phyloP scores from a whole-genome alignment of 768 basidiomycete species.

The Russula sp. region DNA sequence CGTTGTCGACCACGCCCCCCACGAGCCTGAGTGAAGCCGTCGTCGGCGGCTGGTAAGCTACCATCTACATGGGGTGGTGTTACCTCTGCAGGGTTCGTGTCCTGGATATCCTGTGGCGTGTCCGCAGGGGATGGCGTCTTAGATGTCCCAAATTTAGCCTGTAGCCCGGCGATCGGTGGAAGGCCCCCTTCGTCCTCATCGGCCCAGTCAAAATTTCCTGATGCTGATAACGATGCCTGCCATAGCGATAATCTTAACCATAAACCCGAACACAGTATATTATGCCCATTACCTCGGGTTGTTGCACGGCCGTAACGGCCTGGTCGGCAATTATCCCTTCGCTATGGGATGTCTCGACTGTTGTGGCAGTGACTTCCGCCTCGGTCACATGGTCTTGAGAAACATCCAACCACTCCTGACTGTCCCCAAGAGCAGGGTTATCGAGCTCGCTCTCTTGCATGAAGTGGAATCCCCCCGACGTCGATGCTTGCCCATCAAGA shows the following conservation, averaged over 20 bases:
- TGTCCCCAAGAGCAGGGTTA: constrained; percentile 33
- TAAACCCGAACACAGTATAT: not conserved
- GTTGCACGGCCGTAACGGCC: constrained; percentile 10
- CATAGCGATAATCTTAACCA: not conserved
- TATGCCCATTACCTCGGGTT: constrained; percentile 17
- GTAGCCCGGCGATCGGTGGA: constrained; percentile 72
- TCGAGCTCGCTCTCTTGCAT: constrained; percentile 82
- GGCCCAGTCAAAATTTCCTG: constrained; percentile 72
- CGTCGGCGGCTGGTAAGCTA: constrained; percentile 47
- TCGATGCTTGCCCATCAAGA: constrained; percentile 43
- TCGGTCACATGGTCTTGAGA: constrained; percentile 17
- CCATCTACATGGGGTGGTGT: constrained; percentile 33
- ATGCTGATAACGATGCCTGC: constrained; percentile 26
- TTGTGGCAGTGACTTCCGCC: constrained; percentile 3
- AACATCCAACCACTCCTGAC: constrained; percentile 29
- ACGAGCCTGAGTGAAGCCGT: constrained; percentile 50
- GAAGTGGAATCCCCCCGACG: constrained; percentile 59
- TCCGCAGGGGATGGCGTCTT: constrained; percentile 42
- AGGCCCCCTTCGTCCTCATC: constrained; percentile 75
- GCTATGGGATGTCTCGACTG: constrained; percentile 11
- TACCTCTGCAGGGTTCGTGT: constrained; percentile 31
- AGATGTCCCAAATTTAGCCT: constrained; percentile 73
- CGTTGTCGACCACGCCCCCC: constrained; percentile 29
- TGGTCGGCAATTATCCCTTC: constrained; percentile 17
- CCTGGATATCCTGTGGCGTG: constrained; percentile 34